Base-by-base conservation (phyloP, 169 alveolate genomes). In the Eimeria necatrix region DNA sequence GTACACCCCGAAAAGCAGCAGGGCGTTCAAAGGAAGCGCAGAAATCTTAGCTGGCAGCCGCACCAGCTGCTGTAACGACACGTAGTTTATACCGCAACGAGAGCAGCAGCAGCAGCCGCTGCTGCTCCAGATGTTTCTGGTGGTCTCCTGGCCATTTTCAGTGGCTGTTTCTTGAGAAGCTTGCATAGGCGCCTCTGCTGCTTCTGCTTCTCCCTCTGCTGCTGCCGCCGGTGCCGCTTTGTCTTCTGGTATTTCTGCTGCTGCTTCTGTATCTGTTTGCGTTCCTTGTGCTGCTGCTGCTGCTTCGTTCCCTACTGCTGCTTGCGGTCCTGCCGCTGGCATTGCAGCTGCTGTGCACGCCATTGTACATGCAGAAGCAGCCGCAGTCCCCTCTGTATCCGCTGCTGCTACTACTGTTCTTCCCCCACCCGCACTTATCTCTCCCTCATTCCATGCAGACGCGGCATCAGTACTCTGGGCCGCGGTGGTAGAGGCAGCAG, bases 51-150 rank as follows among this genome's bases (percentile, higher is more conserved):
- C 78, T 9, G 78, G 78, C 14, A 68, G 85, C 85, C 85, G 61
- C 85, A 74, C 59, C 85, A 74, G 85, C 20, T 74, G 85, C 85
- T 74, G 85, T 32, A 74, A 10, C 24, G 85, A 74, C 32, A 74
- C 60, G 9, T 48, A 74, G 60, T 74, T 74, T 12, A 46, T 46
- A 8, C 85, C 60, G 60, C 85, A 74, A 56, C 41, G 22, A 26
- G 22, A 12, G 61, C 85, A 74, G 56, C 56, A 74, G 32, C 85
- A 74, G 22, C 85, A 32, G 85, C 85, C n/a, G 61, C 85, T 46
- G 85, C 85, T 74, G 60, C 85, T 46, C 59, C 85, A 59, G 68
- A 14, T 20, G 26, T 2, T 3, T 10, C 68, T 3, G 68, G 12
- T 56, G 68, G 22, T 56, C 68, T 56, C 68, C 0, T 56, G 68